phyloP scores from a whole-genome alignment of 1,284 basidiomycete genomes.

The Rhodotorula sp. region DNA sequence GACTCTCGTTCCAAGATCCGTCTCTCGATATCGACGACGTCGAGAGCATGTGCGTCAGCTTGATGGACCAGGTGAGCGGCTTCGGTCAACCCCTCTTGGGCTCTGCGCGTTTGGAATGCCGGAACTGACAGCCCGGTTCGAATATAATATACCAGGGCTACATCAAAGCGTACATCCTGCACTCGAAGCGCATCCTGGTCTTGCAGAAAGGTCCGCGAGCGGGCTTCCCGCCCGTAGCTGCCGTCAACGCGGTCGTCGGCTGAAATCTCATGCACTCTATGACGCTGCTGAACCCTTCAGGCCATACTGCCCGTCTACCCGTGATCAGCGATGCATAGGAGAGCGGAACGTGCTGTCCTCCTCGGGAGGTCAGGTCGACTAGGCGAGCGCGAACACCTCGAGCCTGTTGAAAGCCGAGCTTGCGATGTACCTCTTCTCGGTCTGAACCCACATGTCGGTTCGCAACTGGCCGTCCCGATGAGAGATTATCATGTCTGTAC shows the following conservation, averaged over 20 bases:
- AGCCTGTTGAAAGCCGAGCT: too few relatives aligned
- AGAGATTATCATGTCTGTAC: too few relatives aligned
- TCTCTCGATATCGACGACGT: conserved; percentile 49
- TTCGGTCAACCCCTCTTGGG: too few relatives aligned
- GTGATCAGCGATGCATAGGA: too few relatives aligned
- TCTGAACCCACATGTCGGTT: too few relatives aligned
- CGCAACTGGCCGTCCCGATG: too few relatives aligned
- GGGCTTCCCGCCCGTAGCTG: conserved; percentile 46
- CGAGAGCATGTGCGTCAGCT: conserved; percentile 49
- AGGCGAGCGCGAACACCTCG: too few relatives aligned
- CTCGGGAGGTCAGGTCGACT: too few relatives aligned
- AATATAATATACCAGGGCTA: conserved; percentile 47
- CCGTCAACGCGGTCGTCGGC: conserved; percentile 1
- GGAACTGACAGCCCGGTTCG: too few relatives aligned
- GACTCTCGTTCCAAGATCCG: conserved; percentile 46
- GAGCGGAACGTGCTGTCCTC: too few relatives aligned
- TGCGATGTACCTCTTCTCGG: too few relatives aligned
- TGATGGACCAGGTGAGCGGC: conserved; percentile 49
- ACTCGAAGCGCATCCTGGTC: conserved; percentile 48
- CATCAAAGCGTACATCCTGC: conserved; percentile 51
- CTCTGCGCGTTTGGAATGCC: not conserved
- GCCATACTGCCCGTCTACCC: not conserved
- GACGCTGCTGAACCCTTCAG: not conserved
- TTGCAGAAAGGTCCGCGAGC: conserved; percentile 48
- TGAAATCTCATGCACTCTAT: not conserved